Base-by-base conservation (phyloP, 2,329 filamentous ascomycete species). In the Peltaster fructicola region DNA sequence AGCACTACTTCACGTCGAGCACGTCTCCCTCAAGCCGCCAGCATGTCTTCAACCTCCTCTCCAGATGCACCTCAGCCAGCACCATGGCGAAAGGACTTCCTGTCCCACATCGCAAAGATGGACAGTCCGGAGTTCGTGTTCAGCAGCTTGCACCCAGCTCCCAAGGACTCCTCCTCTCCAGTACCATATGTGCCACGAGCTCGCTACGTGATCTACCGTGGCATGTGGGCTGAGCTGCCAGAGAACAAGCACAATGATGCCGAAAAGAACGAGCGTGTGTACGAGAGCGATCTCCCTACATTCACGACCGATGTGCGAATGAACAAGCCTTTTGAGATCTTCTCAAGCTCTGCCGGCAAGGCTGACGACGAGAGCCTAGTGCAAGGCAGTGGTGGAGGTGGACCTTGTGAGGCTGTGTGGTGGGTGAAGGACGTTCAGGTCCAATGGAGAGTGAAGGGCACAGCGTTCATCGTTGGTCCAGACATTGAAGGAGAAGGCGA, bases 241-340 rank as follows among this genome's bases (percentile, higher is more conserved):
- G 60, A 59, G 25, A 79, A 84, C 51, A 65, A 69, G 20, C 69
- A 73, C 48, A 85, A 88, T 50, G 55, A 67, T 16, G 75, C 79
- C 3, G 61, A 69, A 34, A 59, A 61, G 33, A 93, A 93, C 48
- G 72, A 77, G 4, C 38, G 54, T 5, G 53, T 67, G 1, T 92
- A 68, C 45, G 72, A 77, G 41, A 80, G 69, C 39, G 82, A 95
- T 36, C 56, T 85, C 38, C 65, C 76, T 3, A 74, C 76, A 1
- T 73, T 93, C 43, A 92, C 85, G 1, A 92, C 82, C 0, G 88
- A 95, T 49, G 68, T 68, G 6, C 68, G 85, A 22, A 92, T 90
- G 80, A 65, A 72, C 31, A 95, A 95, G 57, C 60, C 76, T 0
- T 57, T 59, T 3, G 74, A 93, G 50, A 51, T 95, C 3, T 67